Base-by-base conservation (phyloP, 179 eudicot genomes). In the Nepenthes alata region DNA sequence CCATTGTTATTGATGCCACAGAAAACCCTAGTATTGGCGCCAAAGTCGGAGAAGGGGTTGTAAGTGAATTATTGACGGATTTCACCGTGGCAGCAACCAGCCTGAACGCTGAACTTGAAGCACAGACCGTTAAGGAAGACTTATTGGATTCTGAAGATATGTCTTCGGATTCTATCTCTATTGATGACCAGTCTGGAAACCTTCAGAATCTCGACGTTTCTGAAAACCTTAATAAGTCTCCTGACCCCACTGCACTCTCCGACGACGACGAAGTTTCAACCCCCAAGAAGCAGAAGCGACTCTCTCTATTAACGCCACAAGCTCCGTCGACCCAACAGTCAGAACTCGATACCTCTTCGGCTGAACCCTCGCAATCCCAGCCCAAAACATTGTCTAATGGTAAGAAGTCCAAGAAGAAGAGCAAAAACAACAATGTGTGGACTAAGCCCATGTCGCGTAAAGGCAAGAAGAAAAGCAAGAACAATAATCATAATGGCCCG, bases 391-490 rank as follows among this genome's bases (percentile, higher is more conserved):
- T 36, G 55, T 44, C 56, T n/a, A 56, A 58, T 36, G 70, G 69
- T 2, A 77, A 74, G 76, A 82, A 77, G 58, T 60, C 77, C 47
- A 85, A 82, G 71, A 82, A 80, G 75, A 87, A 85, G 76, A 75
- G 69, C 14, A 72, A 72, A 41, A 63, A 68, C 35, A 85, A 78
- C 74, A 83, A 65, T 53, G 80, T 84, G 11, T 86, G 90, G 95
- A 86, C 85, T 1, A 85, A 83, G 47, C 69, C 90, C 2, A 68
- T 79, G 0, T 84, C 95, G 1, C 53, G 95, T 1, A 86, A 85
- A 53, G 90, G 87, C 44, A 86, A 84, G 65, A 86, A 84, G 78
- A 86, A 84, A 66, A 78, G 76, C 53, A 72, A 62, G 60, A 74
- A 55, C 54, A 66, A 74, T 47, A 49, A 66, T 7, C 35, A 47